Percentiles rank a stretch among this genome's conserved stretches.
Conservation (phyloP, 2,329 filamentous ascomycete species). For the Fusarium annulatum region DNA sequence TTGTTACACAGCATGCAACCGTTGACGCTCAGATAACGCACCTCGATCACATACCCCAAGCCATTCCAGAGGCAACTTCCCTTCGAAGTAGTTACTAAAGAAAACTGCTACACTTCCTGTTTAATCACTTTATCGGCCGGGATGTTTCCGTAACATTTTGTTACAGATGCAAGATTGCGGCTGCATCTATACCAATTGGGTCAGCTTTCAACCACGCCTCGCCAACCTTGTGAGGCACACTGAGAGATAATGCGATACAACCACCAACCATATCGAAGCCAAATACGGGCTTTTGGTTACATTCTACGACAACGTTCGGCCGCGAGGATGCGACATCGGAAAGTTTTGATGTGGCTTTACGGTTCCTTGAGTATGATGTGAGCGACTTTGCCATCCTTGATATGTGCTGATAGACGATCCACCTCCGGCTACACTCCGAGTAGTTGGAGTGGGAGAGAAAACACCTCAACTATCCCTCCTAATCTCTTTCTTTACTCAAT, state of each 20-base stretch:
- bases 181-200: slow-evolving; percentile 31
- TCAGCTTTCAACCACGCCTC: slow-evolving; percentile 19
- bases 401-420: slow-evolving; percentile 2
- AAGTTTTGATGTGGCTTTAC: slow-evolving; percentile 9
- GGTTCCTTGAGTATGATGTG: slow-evolving; percentile 16
- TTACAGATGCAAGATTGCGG: slow-evolving; percentile 20
- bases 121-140: neutral
- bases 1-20: slow-evolving; percentile 19
- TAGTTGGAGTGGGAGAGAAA: slow-evolving; percentile 13
- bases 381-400: neutral
- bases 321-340: slow-evolving; percentile 39
- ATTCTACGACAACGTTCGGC: slow-evolving; percentile 14
- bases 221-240: slow-evolving; percentile 17
- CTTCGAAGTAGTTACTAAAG: neutral
- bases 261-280: slow-evolving; percentile 21
- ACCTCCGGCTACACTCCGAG: slow-evolving; percentile 26
- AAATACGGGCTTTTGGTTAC: slow-evolving; percentile 9
- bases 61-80: slow-evolving; percentile 6
- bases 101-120: neutral
- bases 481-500: slow-evolving; percentile 1
- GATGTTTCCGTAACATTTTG: neutral
- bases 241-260: slow-evolving; percentile 27
- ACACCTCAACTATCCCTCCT: slow-evolving; percentile 21
- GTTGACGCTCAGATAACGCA: slow-evolving; percentile 13
- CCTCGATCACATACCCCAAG: neutral